Percentiles rank a stretch among this genome's conserved stretches.
phyloP scores from a whole-genome alignment of 306 rosid genomes.

The Fragaria nilgerrensis region DNA sequence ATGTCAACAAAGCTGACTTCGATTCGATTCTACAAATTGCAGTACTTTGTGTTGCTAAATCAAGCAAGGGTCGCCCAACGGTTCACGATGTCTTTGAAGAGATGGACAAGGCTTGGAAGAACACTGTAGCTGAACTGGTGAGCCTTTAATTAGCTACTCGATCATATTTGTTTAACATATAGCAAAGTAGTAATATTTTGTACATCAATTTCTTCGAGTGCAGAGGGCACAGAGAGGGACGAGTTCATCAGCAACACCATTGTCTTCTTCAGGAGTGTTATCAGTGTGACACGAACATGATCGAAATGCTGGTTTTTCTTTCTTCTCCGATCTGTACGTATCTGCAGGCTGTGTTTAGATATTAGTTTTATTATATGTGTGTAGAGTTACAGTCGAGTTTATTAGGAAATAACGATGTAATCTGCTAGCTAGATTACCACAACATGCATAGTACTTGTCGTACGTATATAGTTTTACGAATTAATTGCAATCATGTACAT shows the following conservation, averaged over 20 bases:
- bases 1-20: slow-evolving; percentile 54
- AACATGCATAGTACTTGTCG: background rate
- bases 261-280: slow-evolving; percentile 33
- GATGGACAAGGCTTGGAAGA: slow-evolving; percentile 53
- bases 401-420: slow-evolving; percentile 13
- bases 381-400: background rate
- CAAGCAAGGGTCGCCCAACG: slow-evolving; percentile 73
- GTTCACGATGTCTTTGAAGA: slow-evolving; percentile 59
- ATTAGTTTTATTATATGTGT: background rate
- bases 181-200: background rate
- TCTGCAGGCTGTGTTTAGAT: background rate
- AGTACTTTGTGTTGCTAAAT: slow-evolving; percentile 76
- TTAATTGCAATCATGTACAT: slow-evolving; percentile 8
- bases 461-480: background rate
- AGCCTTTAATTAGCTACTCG: background rate
- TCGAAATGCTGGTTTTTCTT: background rate
- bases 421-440: background rate
- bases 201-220: background rate
- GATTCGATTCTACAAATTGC: slow-evolving; percentile 61
- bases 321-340: too few relatives aligned
- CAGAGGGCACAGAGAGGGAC: slow-evolving; percentile 42
- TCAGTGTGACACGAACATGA: slow-evolving; percentile 25
- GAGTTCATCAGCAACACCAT: slow-evolving; percentile 33
- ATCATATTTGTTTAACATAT: background rate
- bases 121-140: slow-evolving; percentile 26